phyloP scores from a whole-genome alignment of 2,329 filamentous ascomycete species.

The Rutstroemia sp. region DNA sequence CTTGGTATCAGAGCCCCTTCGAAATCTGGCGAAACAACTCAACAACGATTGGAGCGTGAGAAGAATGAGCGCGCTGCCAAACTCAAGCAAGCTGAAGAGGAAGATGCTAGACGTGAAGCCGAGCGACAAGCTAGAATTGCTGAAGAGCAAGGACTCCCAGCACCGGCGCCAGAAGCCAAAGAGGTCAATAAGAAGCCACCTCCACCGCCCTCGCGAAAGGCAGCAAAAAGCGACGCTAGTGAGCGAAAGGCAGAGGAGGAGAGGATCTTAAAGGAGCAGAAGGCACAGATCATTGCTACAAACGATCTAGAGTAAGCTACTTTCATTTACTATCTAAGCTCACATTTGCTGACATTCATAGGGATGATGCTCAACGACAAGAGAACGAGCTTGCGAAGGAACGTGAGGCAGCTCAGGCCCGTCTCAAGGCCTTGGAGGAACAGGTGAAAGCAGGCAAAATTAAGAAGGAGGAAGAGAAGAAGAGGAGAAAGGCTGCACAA shows the following conservation, averaged over 20 bases:
- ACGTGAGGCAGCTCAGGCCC: constrained; percentile 71
- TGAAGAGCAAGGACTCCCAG: constrained; percentile 28
- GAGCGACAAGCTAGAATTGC: constrained; percentile 57
- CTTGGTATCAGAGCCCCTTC: constrained; percentile 79
- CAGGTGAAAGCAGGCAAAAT: constrained; percentile 90
- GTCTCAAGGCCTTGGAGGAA: constrained; percentile 83
- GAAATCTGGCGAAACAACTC: constrained; percentile 71
- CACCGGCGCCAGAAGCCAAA: constrained; percentile 19
- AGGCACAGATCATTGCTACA: constrained; percentile 66
- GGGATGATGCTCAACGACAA: constrained; percentile 64
- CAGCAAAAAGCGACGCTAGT: constrained; percentile 50
- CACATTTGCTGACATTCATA: constrained; percentile 33
- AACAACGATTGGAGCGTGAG: constrained; percentile 84
- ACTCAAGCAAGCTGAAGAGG: constrained; percentile 82
- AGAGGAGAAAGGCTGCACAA: constrained; percentile 78
- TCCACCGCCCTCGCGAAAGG: constrained; percentile 74
- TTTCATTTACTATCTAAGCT: neutral
- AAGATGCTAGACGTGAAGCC: constrained; percentile 80
- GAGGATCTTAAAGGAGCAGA: constrained; percentile 62
- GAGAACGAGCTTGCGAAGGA: constrained; percentile 77
- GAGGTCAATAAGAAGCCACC: constrained; percentile 60
- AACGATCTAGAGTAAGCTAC: constrained; percentile 73
- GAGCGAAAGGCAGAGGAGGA: constrained; percentile 54
- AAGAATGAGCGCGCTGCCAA: constrained; percentile 81
- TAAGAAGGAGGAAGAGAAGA: constrained; percentile 95